Percentiles rank a stretch among this genome's conserved stretches.
Evolutionary conservation across 805 yeast genomes (phyloP).

Genomic region (Kluyveromyces aestuarii): DNA sequence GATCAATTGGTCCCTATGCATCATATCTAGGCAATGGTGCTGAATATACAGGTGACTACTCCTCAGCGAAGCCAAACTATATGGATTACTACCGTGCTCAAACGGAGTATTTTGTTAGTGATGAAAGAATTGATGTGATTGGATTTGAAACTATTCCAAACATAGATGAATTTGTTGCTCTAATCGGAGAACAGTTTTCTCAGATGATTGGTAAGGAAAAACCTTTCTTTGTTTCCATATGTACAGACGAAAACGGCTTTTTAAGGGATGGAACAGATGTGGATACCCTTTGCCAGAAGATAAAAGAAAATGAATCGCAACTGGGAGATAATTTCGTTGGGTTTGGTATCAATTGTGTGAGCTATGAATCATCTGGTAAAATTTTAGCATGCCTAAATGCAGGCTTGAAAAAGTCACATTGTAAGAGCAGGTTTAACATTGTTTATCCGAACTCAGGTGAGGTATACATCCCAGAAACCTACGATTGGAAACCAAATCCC

Average conservation of each 20-base stretch:
- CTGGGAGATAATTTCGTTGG: no score
- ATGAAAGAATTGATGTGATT: slow-evolving; percentile 39
- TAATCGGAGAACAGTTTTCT: slow-evolving; percentile 27
- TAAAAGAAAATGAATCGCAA: not conserved
- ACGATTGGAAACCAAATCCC: slow-evolving; percentile 33
- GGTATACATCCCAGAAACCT: slow-evolving; percentile 39
- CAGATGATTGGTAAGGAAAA: slow-evolving; percentile 18
- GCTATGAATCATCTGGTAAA: no score
- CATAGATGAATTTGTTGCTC: slow-evolving; percentile 40
- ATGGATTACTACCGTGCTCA: slow-evolving; percentile 19
- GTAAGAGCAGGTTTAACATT: not conserved
- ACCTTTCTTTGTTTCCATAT: slow-evolving; percentile 34
- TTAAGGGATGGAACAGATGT: slow-evolving; percentile 41
- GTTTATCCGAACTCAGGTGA: slow-evolving; percentile 72
- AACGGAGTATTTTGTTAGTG: slow-evolving; percentile 39
- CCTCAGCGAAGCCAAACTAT: slow-evolving; percentile 14
- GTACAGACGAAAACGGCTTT: slow-evolving; percentile 24
- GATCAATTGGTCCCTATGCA: slow-evolving; percentile 68
- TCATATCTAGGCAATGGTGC: slow-evolving; percentile 42
- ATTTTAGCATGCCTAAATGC: no score
- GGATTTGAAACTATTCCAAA: slow-evolving; percentile 65
- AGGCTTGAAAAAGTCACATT: no score
- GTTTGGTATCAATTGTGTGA: no score
- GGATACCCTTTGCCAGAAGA: not conserved
- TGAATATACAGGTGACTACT: slow-evolving; percentile 62